Conservation (phyloP, 768 basidiomycete species). For the Neoboletus magnificus region DNA sequence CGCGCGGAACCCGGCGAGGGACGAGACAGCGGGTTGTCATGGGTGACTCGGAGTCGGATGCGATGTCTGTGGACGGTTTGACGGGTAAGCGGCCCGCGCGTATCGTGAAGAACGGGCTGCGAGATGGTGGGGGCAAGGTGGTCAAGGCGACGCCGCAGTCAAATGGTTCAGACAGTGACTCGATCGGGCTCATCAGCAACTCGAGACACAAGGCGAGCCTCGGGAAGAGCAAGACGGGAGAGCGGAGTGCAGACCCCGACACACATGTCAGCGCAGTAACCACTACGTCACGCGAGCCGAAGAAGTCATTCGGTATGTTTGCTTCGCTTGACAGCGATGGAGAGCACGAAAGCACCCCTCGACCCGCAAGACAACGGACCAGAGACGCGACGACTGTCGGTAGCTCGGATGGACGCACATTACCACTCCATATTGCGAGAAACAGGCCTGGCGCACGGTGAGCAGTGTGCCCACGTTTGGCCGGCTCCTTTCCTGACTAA, state of each 20-base stretch:
- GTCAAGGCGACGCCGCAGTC: neutral
- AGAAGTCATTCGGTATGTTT: neutral
- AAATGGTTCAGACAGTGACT: constrained; percentile 4
- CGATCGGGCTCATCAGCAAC: neutral
- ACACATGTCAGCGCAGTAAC: neutral
- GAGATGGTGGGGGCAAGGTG: neutral
- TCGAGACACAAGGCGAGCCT: neutral
- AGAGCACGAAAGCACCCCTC: constrained; percentile 24
- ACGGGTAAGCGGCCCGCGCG: constrained; percentile 10
- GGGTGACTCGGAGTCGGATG: constrained; percentile 23
- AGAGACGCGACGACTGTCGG: neutral
- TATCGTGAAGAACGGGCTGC: neutral
- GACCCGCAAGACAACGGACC: constrained; percentile 12
- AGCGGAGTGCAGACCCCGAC: neutral
- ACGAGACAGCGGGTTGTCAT: neutral
- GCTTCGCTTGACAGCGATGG: constrained; percentile 1
- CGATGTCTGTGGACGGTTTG: constrained; percentile 29
- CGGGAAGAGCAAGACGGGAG: neutral
- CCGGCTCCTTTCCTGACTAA: neutral
- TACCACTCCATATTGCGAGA: constrained; percentile 22
- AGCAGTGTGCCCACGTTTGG: neutral
- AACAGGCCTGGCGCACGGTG: constrained; percentile 13
- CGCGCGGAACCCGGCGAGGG: constrained; percentile 1
- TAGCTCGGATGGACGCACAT: neutral
- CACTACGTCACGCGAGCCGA: neutral